phyloP scores from a whole-genome alignment of 1,284 basidiomycete species.

The Naganishia albida region DNA sequence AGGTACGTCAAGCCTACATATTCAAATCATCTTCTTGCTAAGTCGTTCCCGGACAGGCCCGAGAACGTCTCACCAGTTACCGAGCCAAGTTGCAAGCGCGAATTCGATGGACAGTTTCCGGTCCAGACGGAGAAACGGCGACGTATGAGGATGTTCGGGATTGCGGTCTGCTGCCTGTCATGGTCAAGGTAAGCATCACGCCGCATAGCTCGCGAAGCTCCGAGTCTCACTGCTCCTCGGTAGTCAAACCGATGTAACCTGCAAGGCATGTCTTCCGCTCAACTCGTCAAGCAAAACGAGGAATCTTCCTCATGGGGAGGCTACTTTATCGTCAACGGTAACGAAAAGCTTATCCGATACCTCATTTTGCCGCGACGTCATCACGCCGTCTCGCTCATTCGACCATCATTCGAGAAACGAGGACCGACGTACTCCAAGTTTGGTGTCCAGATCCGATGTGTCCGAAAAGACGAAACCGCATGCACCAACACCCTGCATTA shows the following conservation, averaged over 20 bases:
- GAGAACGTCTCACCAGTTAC: constrained; percentile 90
- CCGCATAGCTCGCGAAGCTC: not conserved
- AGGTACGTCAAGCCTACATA: constrained; percentile 60
- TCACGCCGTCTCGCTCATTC: constrained; percentile 70
- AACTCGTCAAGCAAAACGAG: constrained; percentile 87
- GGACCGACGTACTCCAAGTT: constrained; percentile 93
- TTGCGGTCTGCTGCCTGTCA: constrained; percentile 90
- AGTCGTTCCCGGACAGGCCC: constrained; percentile 62
- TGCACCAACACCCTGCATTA: constrained; percentile 97
- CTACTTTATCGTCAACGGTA: constrained; percentile 98
- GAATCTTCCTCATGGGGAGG: constrained; percentile 98
- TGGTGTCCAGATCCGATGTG: constrained; percentile 93
- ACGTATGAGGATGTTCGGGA: constrained; percentile 74
- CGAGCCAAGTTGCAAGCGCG: constrained; percentile 88
- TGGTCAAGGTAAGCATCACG: constrained; percentile 75
- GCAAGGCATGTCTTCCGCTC: constrained; percentile 76
- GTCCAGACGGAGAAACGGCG: constrained; percentile 58
- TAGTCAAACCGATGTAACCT: constrained; percentile 95
- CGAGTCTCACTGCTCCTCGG: not conserved
- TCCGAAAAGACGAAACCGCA: constrained; percentile 85
- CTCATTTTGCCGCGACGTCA: constrained; percentile 69
- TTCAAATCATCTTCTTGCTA: constrained; percentile 1
- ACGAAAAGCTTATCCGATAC: constrained; percentile 97
- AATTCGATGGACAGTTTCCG: constrained; percentile 78
- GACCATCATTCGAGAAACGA: constrained; percentile 76